These are phyloP conservation scores for Aurifilum marmelostoma DNA, from an alignment of 2,329 filamentous ascomycete genomes.

Conservation along the genomic window DNA sequence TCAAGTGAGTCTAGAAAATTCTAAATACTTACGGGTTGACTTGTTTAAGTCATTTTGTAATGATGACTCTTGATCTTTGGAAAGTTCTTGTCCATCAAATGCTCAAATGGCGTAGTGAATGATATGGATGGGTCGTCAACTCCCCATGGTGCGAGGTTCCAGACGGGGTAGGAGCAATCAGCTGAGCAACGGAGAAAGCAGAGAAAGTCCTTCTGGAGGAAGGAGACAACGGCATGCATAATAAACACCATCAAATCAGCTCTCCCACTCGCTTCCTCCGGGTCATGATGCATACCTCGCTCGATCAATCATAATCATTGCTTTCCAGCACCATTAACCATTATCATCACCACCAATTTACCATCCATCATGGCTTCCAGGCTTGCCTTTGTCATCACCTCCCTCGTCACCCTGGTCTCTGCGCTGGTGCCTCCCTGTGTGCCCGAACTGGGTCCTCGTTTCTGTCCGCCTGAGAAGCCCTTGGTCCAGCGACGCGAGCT, in stretches of 20 bases:
- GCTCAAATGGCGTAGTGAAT: neutral
- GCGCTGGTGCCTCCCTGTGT: conserved; percentile 15
- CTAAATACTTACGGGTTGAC: too few relatives aligned
- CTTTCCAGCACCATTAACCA: neutral
- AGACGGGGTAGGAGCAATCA: neutral
- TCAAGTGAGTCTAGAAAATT: too few relatives aligned
- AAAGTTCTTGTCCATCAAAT: too few relatives aligned
- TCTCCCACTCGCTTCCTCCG: neutral
- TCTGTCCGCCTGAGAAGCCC: neutral
- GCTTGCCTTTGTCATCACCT: neutral
- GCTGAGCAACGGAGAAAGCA: neutral
- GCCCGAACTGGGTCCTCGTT: conserved; percentile 8
- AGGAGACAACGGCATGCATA: neutral
- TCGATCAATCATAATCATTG: neutral
- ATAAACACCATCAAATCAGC: neutral
- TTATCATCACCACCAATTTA: neutral
- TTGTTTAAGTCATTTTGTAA: too few relatives aligned
- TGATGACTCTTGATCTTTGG: too few relatives aligned
- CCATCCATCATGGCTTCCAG: neutral
- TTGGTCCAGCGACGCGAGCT: neutral
- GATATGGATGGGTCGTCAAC: neutral
- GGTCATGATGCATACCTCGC: neutral
- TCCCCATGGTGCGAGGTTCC: neutral
- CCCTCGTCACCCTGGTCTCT: neutral
- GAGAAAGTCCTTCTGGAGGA: neutral